Conservation (phyloP, 2,329 filamentous ascomycete species). For the Zymoseptoria pseudotritici region DNA sequence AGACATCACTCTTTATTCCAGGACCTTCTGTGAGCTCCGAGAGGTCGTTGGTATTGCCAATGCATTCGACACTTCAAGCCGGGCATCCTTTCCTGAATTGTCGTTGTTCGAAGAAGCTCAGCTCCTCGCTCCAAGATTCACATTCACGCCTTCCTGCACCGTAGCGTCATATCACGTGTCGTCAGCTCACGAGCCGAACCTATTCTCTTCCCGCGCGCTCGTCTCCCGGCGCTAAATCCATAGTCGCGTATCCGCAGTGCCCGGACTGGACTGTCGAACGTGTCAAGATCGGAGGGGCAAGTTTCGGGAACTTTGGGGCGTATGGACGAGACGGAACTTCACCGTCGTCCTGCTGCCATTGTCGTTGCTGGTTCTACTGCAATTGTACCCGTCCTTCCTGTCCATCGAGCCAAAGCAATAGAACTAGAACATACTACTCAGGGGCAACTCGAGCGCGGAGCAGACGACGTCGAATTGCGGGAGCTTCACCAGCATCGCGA, state of each 20-base stretch:
- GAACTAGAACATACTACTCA: constrained; percentile 4
- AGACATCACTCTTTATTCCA: too few relatives aligned
- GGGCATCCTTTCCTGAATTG: too few relatives aligned
- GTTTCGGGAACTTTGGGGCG: not conserved
- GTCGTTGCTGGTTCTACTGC: constrained; percentile 6
- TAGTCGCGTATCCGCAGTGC: not conserved
- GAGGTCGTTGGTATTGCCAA: too few relatives aligned
- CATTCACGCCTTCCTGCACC: not conserved
- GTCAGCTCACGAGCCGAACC: not conserved
- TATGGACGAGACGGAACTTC: not conserved
- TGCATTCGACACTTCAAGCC: too few relatives aligned
- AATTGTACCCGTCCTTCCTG: constrained; percentile 12
- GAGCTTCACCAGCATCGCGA: not conserved
- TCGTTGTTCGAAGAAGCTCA: too few relatives aligned
- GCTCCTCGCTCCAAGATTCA: not conserved
- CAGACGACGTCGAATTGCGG: constrained; percentile 8
- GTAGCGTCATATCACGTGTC: not conserved
- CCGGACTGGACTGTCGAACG: not conserved
- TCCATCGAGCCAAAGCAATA: constrained; percentile 11
- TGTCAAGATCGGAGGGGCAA: not conserved
- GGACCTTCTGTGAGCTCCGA: too few relatives aligned
- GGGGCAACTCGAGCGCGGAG: constrained; percentile 1
- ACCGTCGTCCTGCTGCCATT: not conserved
- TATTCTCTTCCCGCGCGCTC: not conserved
- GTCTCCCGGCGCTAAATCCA: not conserved